phyloP scores from a whole-genome alignment of 768 basidiomycete genomes.

The Naganishia kalamii region DNA sequence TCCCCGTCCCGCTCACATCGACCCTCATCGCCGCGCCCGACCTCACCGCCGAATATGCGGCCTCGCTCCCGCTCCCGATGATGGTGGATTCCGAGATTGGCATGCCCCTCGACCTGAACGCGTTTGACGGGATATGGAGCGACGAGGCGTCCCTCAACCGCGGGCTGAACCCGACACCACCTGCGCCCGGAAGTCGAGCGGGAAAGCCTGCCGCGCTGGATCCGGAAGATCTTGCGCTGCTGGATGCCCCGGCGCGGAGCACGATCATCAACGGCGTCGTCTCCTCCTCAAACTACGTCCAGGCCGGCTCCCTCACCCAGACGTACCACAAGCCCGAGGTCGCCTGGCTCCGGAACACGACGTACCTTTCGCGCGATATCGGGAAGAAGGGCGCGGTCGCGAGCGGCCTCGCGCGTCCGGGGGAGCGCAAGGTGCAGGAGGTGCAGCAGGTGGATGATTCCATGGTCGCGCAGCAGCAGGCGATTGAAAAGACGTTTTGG shows the following conservation, averaged over 20 bases:
- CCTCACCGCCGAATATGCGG: conserved; percentile 71
- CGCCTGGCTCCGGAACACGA: conserved; percentile 86
- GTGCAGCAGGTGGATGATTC: conserved; percentile 32
- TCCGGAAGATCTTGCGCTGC: conserved; percentile 51
- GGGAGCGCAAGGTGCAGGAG: not conserved
- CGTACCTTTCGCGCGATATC: conserved; percentile 56
- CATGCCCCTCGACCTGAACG: conserved; percentile 85
- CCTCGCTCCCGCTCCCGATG: conserved; percentile 82
- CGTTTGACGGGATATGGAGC: conserved; percentile 76
- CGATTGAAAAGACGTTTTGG: conserved; percentile 38
- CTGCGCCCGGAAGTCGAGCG: conserved; percentile 63
- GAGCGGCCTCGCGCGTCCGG: not conserved
- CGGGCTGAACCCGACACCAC: conserved; percentile 60
- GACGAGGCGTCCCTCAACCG: conserved; percentile 54
- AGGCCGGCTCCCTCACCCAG: conserved; percentile 51
- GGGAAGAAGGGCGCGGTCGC: conserved; percentile 6
- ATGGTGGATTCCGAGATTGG: conserved; percentile 94
- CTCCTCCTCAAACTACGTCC: conserved; percentile 45
- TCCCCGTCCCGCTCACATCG: conserved; percentile 79
- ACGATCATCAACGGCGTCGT: conserved; percentile 50
- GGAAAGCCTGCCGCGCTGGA: conserved; percentile 44
- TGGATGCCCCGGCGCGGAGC: conserved; percentile 57
- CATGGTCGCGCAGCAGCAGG: conserved; percentile 40
- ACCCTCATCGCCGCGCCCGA: conserved; percentile 74
- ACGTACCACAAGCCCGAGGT: conserved; percentile 55